Evolutionary conservation across 805 yeast genomes (phyloP), one percentile per base, ranked within the genome.

Genomic region (Candida ponderosae): DNA sequence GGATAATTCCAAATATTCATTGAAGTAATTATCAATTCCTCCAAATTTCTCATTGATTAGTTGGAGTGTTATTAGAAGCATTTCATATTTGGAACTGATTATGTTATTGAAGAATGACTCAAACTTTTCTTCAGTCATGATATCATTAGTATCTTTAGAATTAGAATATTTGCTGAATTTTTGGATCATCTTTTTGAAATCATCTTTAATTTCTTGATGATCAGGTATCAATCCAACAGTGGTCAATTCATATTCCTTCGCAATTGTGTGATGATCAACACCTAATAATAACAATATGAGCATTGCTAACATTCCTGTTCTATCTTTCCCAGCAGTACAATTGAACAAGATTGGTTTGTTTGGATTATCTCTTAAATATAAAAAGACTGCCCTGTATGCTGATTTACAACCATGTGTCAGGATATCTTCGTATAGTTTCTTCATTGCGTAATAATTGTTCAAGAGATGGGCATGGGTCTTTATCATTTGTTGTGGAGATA

Each of bases 311-410:
- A 84, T 66, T 0, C 95, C 95, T 0, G 95, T 85, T 32, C 95
- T 70, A 54, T 86, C 95, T 55, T 85, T 86, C 3, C 95, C 95
- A 1, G 90, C 90, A 4, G 89, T 75, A 59, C 95, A 86, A 53
- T 84, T 90, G 56, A 79, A 74, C 9, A 81, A 57, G 40, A 86
- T 60, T 3, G 74, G 70, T 17, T 60, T 62, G n/a, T 60, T 56
- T 4, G 76, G 70, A 30, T 64, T 54, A 40, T 81, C 85, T 33
- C 78, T 63, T 33, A 86, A 61, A 48, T 65, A 74, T 33, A 60
- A 56, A 47, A 84, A 73, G 24, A 85, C 68, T 8, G 54, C 52
- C 33, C 60, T 65, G 51, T 72, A 79, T 5, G 74, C 63, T 21
- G 24, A 10, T 4, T 49, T 54, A 1, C 57, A 54, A 1, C 86